These are phyloP conservation scores for Talaromyces piceae DNA, from an alignment of 2,329 filamentous ascomycete species.

Conservation along the genomic window DNA sequence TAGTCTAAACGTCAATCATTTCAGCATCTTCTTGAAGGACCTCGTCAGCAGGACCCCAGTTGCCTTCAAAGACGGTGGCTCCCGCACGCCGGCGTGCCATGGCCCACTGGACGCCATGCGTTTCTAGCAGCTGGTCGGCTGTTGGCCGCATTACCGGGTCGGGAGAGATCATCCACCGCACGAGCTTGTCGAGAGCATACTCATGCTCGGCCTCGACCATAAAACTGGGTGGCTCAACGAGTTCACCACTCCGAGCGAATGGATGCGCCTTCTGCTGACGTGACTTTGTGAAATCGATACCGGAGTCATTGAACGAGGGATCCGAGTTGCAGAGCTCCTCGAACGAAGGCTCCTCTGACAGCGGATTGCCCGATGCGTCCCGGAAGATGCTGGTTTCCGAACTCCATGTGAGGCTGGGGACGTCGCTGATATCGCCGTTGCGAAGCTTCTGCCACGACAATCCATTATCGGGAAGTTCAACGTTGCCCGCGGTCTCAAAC, in stretches of 20 bases:
- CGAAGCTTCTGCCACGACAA: conserved; percentile 83
- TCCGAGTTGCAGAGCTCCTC: conserved; percentile 38
- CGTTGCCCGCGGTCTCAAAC: conserved; percentile 89
- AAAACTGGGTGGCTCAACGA: conserved; percentile 68
- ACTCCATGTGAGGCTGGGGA: conserved; percentile 81
- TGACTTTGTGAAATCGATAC: conserved; percentile 24
- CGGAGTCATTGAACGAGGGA: conserved; percentile 38
- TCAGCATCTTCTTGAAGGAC: conserved; percentile 52
- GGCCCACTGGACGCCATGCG: conserved; percentile 74
- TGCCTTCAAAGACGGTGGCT: conserved; percentile 93
- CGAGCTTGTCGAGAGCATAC: conserved; percentile 73
- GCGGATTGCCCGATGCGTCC: conserved; percentile 65
- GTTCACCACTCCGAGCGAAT: conserved; percentile 46
- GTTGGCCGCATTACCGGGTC: conserved; percentile 66
- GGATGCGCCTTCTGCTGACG: conserved; percentile 19
- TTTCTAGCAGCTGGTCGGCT: conserved; percentile 63
- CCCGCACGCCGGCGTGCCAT: conserved; percentile 68
- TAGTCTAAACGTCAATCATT: conserved; percentile 53
- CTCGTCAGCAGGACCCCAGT: conserved; percentile 75
- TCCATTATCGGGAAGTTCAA: conserved; percentile 88
- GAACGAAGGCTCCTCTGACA: conserved; percentile 41
- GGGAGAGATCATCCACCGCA: conserved; percentile 80
- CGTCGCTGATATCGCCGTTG: conserved; percentile 78
- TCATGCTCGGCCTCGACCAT: conserved; percentile 71
- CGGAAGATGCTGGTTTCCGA: conserved; percentile 61